These are phyloP conservation scores for Colletotrichum sp. DNA, from an alignment of 2,329 filamentous ascomycete genomes.

Conservation along the genomic window DNA sequence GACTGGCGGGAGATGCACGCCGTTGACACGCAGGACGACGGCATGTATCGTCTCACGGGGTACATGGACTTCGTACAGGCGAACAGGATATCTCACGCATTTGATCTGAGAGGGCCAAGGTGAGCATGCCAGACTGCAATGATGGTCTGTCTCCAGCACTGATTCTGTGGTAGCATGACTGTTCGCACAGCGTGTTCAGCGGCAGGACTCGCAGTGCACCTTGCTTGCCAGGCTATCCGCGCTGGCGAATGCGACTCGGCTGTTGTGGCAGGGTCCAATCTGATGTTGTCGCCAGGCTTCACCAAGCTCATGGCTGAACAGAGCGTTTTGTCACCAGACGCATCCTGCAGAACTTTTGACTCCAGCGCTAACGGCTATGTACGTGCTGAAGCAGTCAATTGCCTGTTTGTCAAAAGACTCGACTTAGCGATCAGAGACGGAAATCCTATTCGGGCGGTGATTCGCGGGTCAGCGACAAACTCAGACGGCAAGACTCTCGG, in stretches of 20 bases:
- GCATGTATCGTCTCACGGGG: slow-evolving; percentile 16
- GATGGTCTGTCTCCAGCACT: no score
- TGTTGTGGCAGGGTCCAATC: slow-evolving; percentile 34
- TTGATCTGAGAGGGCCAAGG: slow-evolving; percentile 15
- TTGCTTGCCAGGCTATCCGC: slow-evolving; percentile 32
- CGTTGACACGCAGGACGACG: slow-evolving; percentile 12
- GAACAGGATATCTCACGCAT: slow-evolving; percentile 25
- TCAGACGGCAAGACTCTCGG: slow-evolving; percentile 38
- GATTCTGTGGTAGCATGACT: slow-evolving; percentile 27
- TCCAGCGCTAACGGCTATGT: slow-evolving; percentile 49
- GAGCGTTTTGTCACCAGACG: slow-evolving; percentile 29
- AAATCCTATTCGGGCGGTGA: slow-evolving; percentile 36
- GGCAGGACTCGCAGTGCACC: slow-evolving; percentile 32
- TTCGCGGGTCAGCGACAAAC: slow-evolving; percentile 33
- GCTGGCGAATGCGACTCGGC: slow-evolving; percentile 30
- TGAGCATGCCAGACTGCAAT: not conserved
- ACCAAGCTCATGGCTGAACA: slow-evolving; percentile 22
- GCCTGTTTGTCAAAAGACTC: slow-evolving; percentile 44
- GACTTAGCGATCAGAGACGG: slow-evolving; percentile 41
- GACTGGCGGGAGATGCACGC: slow-evolving; percentile 27
- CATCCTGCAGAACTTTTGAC: slow-evolving; percentile 37
- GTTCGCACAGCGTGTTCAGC: slow-evolving; percentile 41
- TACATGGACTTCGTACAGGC: slow-evolving; percentile 23
- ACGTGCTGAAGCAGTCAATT: slow-evolving; percentile 38
- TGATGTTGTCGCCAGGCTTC: slow-evolving; percentile 26